Evolutionary conservation across 2,329 filamentous ascomycete genomes (phyloP), one percentile per base, ranked within the genome.

Genomic region (Dichotomopilus funicola): DNA sequence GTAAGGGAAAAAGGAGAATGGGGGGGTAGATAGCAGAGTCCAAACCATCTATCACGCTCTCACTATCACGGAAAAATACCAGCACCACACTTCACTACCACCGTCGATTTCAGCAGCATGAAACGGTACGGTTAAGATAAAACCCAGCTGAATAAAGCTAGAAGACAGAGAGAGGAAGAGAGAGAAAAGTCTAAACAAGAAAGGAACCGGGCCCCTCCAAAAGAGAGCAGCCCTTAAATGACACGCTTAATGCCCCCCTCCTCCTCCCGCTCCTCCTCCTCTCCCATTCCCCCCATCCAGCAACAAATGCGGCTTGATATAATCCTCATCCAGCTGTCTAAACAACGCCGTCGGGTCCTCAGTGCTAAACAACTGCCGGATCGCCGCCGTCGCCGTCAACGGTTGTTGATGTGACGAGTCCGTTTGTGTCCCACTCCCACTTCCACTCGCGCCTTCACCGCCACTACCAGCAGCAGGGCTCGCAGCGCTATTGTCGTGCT

Each of bases 311-410:
- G 92, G 92, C 76, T 97, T 97, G 71, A 97, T 91, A 70, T 91
- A 96, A 58, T 91, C 90, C 71, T 99, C 94, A 69, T 99, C 94
- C 58, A 99, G 75, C 72, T 96, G 91, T 63, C 85, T 86, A 71
- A 99, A 95, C 73, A 95, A 83, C 46, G 88, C 90, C 8, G 89
- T 88, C 45, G 95, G 91, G 69, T 99, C 94, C 50, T 95, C 90
- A 0, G 87, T 81, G 12, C 87, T 88, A 63, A 95, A 84, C 7
- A 99, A 76, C 67, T 92, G 88, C 55, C 85, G 84, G 56, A 96
- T 83, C 0, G 91, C 88, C 35, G 84, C 87, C 19, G 84, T 81
- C 9, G 89, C 89, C 34, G 83, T 88, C n/a, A 90, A 74, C 43
- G 79, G 73, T 48, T 58, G 50, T 19, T 52, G 53, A 10, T 44